Percentiles rank a stretch among this genome's conserved stretches.
phyloP scores from a whole-genome alignment of 2,329 filamentous ascomycete genomes.

The Alternaria triticina region DNA sequence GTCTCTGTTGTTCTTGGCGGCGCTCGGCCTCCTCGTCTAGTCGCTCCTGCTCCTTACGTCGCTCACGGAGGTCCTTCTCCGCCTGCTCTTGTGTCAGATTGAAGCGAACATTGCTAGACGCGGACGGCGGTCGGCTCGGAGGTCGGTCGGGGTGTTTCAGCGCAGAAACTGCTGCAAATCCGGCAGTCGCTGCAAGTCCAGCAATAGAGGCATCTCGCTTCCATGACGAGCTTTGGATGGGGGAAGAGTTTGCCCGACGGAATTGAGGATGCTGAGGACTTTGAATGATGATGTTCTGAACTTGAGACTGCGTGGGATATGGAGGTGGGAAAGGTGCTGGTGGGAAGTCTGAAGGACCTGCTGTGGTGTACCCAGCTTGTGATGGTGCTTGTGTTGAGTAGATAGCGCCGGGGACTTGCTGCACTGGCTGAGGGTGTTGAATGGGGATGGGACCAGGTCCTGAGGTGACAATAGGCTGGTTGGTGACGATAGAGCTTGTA shows the following conservation, averaged over 20 bases:
- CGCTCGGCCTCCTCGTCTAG: constrained; percentile 33
- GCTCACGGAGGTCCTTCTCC: constrained; percentile 54
- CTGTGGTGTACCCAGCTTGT: constrained; percentile 50
- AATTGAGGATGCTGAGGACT: constrained; percentile 31
- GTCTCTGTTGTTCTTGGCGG: constrained; percentile 25
- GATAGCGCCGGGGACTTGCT: constrained; percentile 72
- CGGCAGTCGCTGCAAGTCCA: constrained; percentile 52
- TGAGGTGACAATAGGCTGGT: constrained; percentile 42
- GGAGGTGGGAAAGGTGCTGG: constrained; percentile 26
- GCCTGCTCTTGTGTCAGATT: constrained; percentile 63
- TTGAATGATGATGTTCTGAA: constrained; percentile 30
- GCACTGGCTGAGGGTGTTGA: constrained; percentile 84
- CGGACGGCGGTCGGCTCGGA: constrained; percentile 31
- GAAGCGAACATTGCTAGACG: constrained; percentile 61
- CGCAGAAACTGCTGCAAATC: constrained; percentile 49
- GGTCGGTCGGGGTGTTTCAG: constrained; percentile 21
- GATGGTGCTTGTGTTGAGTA: constrained; percentile 59
- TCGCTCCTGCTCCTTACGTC: constrained; percentile 41
- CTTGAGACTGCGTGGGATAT: constrained; percentile 26
- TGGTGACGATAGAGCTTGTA: constrained; percentile 56
- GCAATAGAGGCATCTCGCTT: constrained; percentile 53
- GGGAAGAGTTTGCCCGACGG: constrained; percentile 56
- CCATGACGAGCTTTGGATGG: constrained; percentile 49
- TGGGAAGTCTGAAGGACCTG: constrained; percentile 51
- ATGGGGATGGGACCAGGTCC: constrained; percentile 65